Evolutionary conservation across 2,329 filamentous ascomycete genomes (phyloP), one percentile per base, ranked within the genome.

Genomic region (Aspergillus tanneri): DNA sequence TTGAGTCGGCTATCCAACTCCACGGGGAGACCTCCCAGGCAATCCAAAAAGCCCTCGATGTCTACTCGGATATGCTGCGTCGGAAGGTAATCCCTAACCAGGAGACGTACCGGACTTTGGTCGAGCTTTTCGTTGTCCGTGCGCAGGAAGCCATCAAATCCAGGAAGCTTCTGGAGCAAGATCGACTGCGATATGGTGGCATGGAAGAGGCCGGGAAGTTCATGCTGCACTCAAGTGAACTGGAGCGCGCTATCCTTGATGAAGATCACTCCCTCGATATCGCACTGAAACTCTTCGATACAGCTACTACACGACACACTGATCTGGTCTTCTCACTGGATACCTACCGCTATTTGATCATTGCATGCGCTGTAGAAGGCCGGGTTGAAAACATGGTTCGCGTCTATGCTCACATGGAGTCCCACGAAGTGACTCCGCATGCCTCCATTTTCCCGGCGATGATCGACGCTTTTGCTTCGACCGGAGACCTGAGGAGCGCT

Each of bases 41-140:
- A 43, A 88, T 95, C 11, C 86, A 90, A 53, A 95, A 95, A 74
- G 90, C 90, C 4, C 79, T 97, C 43, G 91, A 96, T 73, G 88
- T 99, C 43, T 99, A 97, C 69, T 87, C 90, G 12, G 91, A 97
- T 67, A 97, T 99, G 93, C 83, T 96, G 59, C 84, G 86, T 56
- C 87, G 91, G 56, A 86, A 86, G 59, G 85, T 97, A 19, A 74
- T 81, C 16, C 91, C 92, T 6, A 86, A 96, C 66, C 84, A 85
- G 45, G 82, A 87, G 48, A 97, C 92, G 0, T 97, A 95, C 72
- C 84, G 90, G 64, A 90, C 90, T 25, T 77, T 99, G 14, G 87
- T 99, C 46, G 84, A 87, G 49, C 77, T 96, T 30, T 78, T 99
- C 43, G 87, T 91, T 14, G 81, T 84, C 11, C 85, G 90, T 56